Percentiles rank a stretch among this genome's conserved stretches.
phyloP scores from a whole-genome alignment of 345 rosid species.

The Eucalyptus albens region DNA sequence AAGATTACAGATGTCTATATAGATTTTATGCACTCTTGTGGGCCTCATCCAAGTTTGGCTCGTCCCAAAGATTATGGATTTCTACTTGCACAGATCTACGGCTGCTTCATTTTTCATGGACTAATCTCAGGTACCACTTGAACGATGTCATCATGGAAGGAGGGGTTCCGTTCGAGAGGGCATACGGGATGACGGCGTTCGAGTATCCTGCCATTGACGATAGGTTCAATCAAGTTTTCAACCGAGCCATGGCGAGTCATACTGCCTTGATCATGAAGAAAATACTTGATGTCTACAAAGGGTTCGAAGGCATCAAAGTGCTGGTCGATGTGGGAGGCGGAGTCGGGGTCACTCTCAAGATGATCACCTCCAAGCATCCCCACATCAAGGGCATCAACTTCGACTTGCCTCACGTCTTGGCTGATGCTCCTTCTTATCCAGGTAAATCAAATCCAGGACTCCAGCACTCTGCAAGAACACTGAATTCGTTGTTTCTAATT shows the following conservation, averaged over 20 bases:
- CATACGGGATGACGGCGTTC: slow-evolving; percentile 8
- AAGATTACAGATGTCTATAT: too few relatives aligned
- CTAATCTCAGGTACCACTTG: slow-evolving; percentile 5
- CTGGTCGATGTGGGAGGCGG: slow-evolving; percentile 34
- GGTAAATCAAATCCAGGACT: neutral
- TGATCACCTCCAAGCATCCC: slow-evolving; percentile 11
- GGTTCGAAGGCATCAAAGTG: slow-evolving; percentile 1
- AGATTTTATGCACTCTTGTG: too few relatives aligned
- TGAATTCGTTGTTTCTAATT: neutral
- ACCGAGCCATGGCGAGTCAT: slow-evolving; percentile 6
- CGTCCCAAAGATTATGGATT: neutral
- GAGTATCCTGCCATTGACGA: slow-evolving; percentile 7
- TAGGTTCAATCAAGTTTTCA: slow-evolving; percentile 12
- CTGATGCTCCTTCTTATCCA: slow-evolving; percentile 9
- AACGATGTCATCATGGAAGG: slow-evolving; percentile 19
- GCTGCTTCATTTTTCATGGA: neutral
- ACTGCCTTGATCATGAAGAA: slow-evolving; percentile 1
- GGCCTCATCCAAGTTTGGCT: too few relatives aligned
- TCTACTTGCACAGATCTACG: neutral
- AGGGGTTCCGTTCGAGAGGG: slow-evolving; percentile 14
- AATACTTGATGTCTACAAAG: slow-evolving; percentile 12
- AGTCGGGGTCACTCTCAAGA: slow-evolving; percentile 1
- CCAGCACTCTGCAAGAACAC: neutral
- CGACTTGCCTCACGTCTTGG: slow-evolving; percentile 20
- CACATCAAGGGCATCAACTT: slow-evolving; percentile 16